A percentile compares a stretch with the other conserved stretches of the same genome.
phyloP scores from a whole-genome alignment of 805 yeast genomes.

The Metschnikowia kofuensis region DNA sequence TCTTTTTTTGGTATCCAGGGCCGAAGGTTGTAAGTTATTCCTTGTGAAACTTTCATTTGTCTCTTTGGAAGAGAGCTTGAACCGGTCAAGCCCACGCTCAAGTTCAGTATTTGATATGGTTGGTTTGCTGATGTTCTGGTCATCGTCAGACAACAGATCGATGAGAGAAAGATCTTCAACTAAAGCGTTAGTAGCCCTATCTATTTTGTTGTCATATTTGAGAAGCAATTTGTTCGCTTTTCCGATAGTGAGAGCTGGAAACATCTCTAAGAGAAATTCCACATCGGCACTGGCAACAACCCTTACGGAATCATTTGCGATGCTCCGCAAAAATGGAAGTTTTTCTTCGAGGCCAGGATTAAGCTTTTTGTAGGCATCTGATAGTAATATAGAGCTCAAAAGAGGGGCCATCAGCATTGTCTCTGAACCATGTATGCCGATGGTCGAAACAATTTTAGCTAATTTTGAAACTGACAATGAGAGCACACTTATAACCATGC shows the following conservation, averaged over 20 bases:
- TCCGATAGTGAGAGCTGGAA: constrained; percentile 56
- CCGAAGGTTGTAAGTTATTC: constrained; percentile 6
- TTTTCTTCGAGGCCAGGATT: constrained; percentile 53
- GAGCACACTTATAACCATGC: constrained; percentile 52
- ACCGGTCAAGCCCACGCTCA: constrained; percentile 14
- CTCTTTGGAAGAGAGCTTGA: constrained; percentile 23
- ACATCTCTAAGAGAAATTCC: constrained; percentile 49
- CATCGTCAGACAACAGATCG: constrained; percentile 22
- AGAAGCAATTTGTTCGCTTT: constrained; percentile 50
- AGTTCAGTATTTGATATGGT: constrained; percentile 10
- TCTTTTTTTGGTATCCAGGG: constrained; percentile 48
- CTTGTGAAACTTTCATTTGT: constrained; percentile 15
- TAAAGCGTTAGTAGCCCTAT: constrained; percentile 52
- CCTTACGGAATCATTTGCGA: constrained; percentile 12
- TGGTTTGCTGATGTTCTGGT: neutral
- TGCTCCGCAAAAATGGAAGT: constrained; percentile 43
- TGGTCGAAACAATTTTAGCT: constrained; percentile 35
- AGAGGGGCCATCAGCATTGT: constrained; percentile 52
- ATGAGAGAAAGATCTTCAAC: constrained; percentile 59
- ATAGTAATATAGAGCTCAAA: constrained; percentile 50
- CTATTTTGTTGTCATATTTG: constrained; percentile 51
- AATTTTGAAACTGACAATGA: constrained; percentile 46
- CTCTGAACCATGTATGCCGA: constrained; percentile 43
- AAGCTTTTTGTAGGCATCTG: constrained; percentile 42
- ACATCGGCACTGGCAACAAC: constrained; percentile 34